phyloP scores from a whole-genome alignment of 2,329 filamentous ascomycete species.

The Salinomyces thailandicus region DNA sequence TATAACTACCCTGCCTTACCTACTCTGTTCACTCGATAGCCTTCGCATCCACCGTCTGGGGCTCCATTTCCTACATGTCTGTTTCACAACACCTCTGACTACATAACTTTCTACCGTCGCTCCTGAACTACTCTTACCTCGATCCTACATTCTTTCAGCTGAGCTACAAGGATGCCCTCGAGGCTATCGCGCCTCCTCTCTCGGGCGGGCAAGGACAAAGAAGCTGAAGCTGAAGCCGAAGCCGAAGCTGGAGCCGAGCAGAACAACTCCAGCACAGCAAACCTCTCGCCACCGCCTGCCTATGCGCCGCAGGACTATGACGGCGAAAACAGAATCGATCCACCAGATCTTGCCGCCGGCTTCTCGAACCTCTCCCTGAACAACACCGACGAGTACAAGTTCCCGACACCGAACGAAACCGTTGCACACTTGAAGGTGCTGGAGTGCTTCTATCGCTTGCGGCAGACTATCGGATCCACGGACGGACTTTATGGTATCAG shows the following conservation, averaged over 20 bases:
- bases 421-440: constrained; percentile 66
- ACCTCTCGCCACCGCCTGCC: constrained; percentile 11
- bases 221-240: constrained; percentile 18
- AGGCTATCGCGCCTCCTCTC: constrained; percentile 21
- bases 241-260: no score
- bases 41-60: no score
- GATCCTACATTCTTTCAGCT: background rate
- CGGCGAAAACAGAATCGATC: constrained; percentile 12
- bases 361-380: constrained; percentile 25
- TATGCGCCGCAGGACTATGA: constrained; percentile 16
- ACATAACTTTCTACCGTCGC: background rate
- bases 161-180: constrained; percentile 15
- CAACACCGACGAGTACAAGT: constrained; percentile 29
- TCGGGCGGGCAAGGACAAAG: constrained; percentile 19
- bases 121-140: background rate
- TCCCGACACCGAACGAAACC: constrained; percentile 45
- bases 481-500: constrained; percentile 57
- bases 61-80: no score
- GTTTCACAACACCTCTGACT: no score
- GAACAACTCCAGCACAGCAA: constrained; percentile 6
- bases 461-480: constrained; percentile 54
- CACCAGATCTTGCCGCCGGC: constrained; percentile 21
- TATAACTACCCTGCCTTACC: background rate
- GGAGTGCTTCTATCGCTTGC: constrained; percentile 55
- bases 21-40: no score